Percentiles rank a stretch among this genome's conserved stretches.
Evolutionary conservation across 1,284 basidiomycete species (phyloP).

Genomic region (Wallemia mellicola): DNA sequence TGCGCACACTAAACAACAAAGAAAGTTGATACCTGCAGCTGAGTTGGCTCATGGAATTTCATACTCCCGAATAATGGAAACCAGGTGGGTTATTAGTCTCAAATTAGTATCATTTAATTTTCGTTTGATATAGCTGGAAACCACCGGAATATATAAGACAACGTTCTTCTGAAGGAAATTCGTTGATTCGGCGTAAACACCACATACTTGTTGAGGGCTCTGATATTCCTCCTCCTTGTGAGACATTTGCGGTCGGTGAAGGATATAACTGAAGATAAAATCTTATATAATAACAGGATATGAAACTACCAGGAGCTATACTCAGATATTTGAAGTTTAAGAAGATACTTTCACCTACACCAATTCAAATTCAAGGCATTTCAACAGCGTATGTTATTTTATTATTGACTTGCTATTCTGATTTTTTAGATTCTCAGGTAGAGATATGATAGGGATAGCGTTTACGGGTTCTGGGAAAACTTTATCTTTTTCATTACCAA

Average conservation of each 20-base stretch:
- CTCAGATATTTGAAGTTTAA: constrained; percentile 54
- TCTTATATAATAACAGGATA: constrained; percentile 30
- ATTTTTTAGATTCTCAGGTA: constrained; percentile 32
- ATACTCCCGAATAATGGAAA: constrained; percentile 58
- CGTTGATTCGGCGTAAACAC: constrained; percentile 50
- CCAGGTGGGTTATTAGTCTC: constrained; percentile 26
- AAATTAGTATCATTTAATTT: constrained; percentile 4
- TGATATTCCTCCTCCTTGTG: constrained; percentile 74
- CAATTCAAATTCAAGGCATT: constrained; percentile 89
- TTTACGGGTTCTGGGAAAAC: constrained; percentile 90
- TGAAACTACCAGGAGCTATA: constrained; percentile 76
- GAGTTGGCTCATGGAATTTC: constrained; percentile 78
- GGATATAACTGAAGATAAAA: neutral
- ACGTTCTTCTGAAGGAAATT: constrained; percentile 35
- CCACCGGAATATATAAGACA: constrained; percentile 57
- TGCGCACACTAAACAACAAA: constrained; percentile 52
- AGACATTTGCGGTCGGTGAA: constrained; percentile 42
- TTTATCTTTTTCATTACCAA: constrained; percentile 54
- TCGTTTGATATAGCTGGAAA: constrained; percentile 34
- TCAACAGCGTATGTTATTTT: constrained; percentile 47
- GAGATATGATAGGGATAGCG: constrained; percentile 66
- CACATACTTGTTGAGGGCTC: constrained; percentile 80
- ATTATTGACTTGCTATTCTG: neutral
- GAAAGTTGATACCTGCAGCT: constrained; percentile 67
- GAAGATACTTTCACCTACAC: constrained; percentile 61